Evolutionary conservation across 495 filamentous ascomycete genomes (phyloP).

Genomic region (Xylaria venustula): DNA sequence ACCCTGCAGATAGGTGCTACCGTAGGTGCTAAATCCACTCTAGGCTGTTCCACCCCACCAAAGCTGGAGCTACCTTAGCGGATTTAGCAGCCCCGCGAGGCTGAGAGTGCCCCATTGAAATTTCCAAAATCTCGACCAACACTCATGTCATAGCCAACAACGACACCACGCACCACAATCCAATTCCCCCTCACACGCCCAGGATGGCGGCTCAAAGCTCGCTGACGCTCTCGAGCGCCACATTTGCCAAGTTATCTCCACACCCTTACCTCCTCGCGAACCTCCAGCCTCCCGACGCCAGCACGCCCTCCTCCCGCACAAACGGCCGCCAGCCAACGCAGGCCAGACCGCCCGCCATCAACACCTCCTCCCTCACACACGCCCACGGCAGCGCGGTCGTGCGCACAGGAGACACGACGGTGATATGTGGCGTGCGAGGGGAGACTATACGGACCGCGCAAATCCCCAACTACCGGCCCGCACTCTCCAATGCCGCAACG

Average conservation of each 20-base stretch:
- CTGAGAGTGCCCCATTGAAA: constrained; percentile 16
- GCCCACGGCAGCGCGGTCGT: constrained; percentile 87
- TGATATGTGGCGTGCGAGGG: constrained; percentile 84
- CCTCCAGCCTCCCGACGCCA: constrained; percentile 51
- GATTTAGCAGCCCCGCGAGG: constrained; percentile 6
- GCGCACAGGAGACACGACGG: constrained; percentile 81
- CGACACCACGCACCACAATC: not conserved
- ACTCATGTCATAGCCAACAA: not conserved
- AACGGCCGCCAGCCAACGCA: constrained; percentile 72
- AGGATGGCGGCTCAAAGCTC: constrained; percentile 29
- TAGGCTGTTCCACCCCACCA: constrained; percentile 2
- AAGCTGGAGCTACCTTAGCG: not conserved
- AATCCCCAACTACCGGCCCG: constrained; percentile 62
- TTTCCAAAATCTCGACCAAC: constrained; percentile 17
- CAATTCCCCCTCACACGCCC: constrained; percentile 1
- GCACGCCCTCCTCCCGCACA: constrained; percentile 60
- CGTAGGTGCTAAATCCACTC: not conserved
- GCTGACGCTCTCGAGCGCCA: constrained; percentile 72
- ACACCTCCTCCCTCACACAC: constrained; percentile 80
- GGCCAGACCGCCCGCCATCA: constrained; percentile 67
- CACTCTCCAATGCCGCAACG: constrained; percentile 16
- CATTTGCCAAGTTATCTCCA: constrained; percentile 88
- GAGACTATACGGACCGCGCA: constrained; percentile 74
- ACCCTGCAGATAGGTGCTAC: not conserved
- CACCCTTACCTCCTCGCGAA: constrained; percentile 86